These are phyloP conservation scores for Globisporangium nunn DNA, from an alignment of 352 stramenopile species.

Conservation along the genomic window DNA sequence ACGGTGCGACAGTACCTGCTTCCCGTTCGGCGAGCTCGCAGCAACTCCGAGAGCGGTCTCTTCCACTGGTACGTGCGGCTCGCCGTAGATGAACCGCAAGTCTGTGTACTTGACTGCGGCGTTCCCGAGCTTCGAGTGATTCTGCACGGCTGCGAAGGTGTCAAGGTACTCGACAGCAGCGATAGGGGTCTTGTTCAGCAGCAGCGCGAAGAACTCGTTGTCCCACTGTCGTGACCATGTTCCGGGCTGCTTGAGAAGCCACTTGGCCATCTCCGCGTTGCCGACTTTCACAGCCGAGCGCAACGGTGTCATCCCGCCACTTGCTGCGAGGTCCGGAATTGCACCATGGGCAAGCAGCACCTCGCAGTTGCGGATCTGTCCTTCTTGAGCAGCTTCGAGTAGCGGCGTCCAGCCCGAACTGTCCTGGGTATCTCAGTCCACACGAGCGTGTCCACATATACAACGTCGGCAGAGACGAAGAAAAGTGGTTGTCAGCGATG, in stretches of 20 bases:
- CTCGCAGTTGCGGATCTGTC: slow-evolving; percentile 37
- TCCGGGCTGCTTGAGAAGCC: slow-evolving; percentile 32
- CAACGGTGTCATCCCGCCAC: slow-evolving; percentile 30
- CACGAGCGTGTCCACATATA: no score
- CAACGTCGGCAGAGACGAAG: not conserved
- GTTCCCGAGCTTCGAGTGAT: slow-evolving; percentile 37
- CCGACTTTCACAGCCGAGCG: slow-evolving; percentile 44
- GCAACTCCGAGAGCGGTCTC: slow-evolving; percentile 37
- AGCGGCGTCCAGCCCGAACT: slow-evolving; percentile 47
- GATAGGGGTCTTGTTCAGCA: slow-evolving; percentile 43
- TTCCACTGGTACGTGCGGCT: slow-evolving; percentile 37
- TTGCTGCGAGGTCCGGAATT: slow-evolving; percentile 24
- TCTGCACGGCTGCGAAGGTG: slow-evolving; percentile 34
- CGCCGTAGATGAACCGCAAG: slow-evolving; percentile 38
- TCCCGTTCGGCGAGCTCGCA: slow-evolving; percentile 24
- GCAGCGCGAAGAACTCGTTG: slow-evolving; percentile 34
- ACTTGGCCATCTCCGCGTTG: slow-evolving; percentile 45
- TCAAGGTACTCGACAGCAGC: slow-evolving; percentile 41
- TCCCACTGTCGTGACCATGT: slow-evolving; percentile 36
- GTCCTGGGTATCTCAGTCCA: slow-evolving; percentile 13
- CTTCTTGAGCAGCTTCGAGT: slow-evolving; percentile 54
- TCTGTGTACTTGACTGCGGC: slow-evolving; percentile 45
- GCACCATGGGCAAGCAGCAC: slow-evolving; percentile 35
- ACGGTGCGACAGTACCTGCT: slow-evolving; percentile 44
- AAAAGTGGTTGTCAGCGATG: no score